phyloP scores from a whole-genome alignment of 768 basidiomycete species.

The Mycena galericulata region DNA sequence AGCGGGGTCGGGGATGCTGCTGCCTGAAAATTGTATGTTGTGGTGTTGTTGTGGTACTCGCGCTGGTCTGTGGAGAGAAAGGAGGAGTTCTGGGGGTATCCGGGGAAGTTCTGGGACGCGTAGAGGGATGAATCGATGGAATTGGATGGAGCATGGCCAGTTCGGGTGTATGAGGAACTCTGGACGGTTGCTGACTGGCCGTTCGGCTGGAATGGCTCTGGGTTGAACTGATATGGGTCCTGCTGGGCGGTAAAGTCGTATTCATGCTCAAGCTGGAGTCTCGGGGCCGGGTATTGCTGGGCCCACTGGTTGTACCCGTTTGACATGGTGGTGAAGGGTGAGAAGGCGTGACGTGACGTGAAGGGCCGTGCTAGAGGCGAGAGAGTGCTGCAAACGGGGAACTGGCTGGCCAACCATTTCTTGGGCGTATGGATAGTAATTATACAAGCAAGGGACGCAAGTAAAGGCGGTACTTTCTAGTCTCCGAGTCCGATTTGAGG shows the following conservation, averaged over 20 bases:
- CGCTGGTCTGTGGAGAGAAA: slow-evolving; percentile 31
- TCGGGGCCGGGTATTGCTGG: slow-evolving; percentile 28
- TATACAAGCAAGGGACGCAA: too few species aligned
- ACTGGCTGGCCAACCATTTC: too few species aligned
- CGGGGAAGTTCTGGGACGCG: slow-evolving; percentile 17
- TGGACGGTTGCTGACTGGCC: slow-evolving; percentile 11
- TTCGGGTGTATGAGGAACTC: slow-evolving; percentile 18
- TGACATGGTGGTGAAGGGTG: slow-evolving; percentile 15
- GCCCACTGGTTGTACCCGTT: slow-evolving; percentile 23
- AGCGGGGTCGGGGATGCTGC: slow-evolving; percentile 13
- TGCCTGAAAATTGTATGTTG: slow-evolving; percentile 28
- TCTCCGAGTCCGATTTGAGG: too few species aligned
- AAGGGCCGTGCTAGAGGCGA: too few species aligned
- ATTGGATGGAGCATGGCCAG: slow-evolving; percentile 25
- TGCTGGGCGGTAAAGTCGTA: slow-evolving; percentile 35
- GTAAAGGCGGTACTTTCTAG: too few species aligned
- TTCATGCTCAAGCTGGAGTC: slow-evolving; percentile 53
- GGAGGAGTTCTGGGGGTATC: slow-evolving; percentile 19
- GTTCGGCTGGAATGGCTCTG: slow-evolving; percentile 26
- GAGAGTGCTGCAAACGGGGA: too few species aligned
- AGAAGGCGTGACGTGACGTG: neutral
- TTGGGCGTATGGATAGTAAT: too few species aligned
- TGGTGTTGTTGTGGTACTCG: slow-evolving; percentile 32
- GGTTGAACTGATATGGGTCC: slow-evolving; percentile 28
- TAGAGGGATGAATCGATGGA: slow-evolving; percentile 17